Evolutionary conservation across 768 basidiomycete genomes (phyloP), one percentile per base, ranked within the genome.

Genomic region (Suillus ampliporus): DNA sequence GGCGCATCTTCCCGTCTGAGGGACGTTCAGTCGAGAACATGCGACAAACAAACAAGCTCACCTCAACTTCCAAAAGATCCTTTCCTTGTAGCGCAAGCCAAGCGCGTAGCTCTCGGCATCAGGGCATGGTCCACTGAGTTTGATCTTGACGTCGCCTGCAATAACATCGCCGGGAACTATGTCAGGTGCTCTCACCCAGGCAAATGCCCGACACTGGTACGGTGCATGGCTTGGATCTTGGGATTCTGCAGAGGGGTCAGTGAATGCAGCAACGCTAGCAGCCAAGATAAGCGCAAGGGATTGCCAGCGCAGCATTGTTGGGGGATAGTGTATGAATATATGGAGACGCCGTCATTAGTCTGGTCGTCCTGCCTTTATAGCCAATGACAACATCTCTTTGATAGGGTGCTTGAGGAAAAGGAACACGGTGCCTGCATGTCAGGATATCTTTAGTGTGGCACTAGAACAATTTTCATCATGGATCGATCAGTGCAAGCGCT

Each of bases 181-280:
- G 26, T 60, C 37, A 13, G 50, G 59, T 40, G 50, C 50, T 60
- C 59, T 31, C 31, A 60, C 59, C 59, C 50, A 60, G 11, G 59
- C 41, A n/a, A 14, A 50, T 21, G n/a, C 59, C 17, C 48, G 34
- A 54, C 59, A 53, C 4, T 38, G 46, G 26, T 21, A 17, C 21
- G 19, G 19, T 43, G 10, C 17, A 58, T 58, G 4, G 1, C 8
- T 9, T 34, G 40, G 41, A 6, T 58, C 10, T 17, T 8, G 8
- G 19, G 17, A 51, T 51, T 19, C 10, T 31, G 10, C 17, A 31
- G 19, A 21, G 19, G 50, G 10, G 5, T 19, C 28, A n/a, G 19
- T 31, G 50, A 51, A 51, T 15, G 28, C 10, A 51, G 15, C 14
- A 26, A 15, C 2, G 17, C 50, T 19, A 51, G 50, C 19, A 4